These are phyloP conservation scores for Periconia digitata DNA, from an alignment of 2,329 filamentous ascomycete genomes.

Conservation along the genomic window DNA sequence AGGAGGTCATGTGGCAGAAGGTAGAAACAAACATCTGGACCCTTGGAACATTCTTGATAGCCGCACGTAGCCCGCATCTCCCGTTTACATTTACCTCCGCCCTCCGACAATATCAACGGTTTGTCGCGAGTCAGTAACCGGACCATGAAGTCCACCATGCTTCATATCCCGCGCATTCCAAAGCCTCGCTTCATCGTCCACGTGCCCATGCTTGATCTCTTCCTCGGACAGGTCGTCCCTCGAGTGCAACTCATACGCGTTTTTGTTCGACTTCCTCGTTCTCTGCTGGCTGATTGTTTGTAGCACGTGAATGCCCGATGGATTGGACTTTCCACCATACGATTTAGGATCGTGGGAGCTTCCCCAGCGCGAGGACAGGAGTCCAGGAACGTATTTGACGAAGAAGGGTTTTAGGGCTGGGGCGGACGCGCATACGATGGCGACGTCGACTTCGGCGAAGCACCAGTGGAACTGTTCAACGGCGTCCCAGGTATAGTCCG, in stretches of 20 bases:
- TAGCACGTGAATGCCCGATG: background rate
- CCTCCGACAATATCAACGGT: too few relatives aligned
- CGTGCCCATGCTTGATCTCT: background rate
- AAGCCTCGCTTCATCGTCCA: background rate
- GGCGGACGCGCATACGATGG: conserved; percentile 9
- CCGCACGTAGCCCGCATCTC: too few relatives aligned
- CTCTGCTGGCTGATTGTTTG: background rate
- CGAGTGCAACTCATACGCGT: background rate
- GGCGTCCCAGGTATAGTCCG: conserved; percentile 11
- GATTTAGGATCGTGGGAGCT: background rate
- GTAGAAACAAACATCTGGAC: too few relatives aligned
- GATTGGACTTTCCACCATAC: background rate
- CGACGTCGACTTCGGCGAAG: conserved; percentile 13
- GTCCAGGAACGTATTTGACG: conserved; percentile 2
- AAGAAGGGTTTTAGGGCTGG: conserved; percentile 11
- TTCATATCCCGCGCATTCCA: too few relatives aligned
- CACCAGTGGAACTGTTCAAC: conserved; percentile 16
- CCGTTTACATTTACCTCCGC: too few relatives aligned
- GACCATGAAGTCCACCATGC: too few relatives aligned
- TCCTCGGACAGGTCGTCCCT: background rate
- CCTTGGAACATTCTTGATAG: too few relatives aligned
- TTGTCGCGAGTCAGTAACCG: too few relatives aligned
- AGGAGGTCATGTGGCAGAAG: too few relatives aligned
- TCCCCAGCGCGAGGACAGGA: conserved; percentile 2
- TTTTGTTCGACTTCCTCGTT: background rate